Evolutionary conservation across 257 asterid species (phyloP), one percentile per base, ranked within the genome.

Genomic region (Ilex aquifolium): DNA sequence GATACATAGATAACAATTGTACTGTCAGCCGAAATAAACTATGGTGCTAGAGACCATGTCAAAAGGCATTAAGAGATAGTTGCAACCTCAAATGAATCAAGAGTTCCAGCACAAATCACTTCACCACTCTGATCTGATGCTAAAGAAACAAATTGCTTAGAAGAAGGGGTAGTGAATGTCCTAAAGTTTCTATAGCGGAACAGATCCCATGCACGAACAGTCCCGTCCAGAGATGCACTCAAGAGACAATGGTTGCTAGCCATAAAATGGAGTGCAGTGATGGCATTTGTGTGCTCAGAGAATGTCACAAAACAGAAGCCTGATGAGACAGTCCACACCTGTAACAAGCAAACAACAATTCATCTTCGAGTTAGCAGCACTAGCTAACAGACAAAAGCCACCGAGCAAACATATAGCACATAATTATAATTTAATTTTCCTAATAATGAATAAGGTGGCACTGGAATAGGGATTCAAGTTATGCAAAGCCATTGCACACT

Each of bases 201-300:
- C 72, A 90, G 80, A 81, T 93, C 97, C 96, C 96, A 93, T 27
- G 99, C 99, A 40, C 96, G 95, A 62, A 93, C 90, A 51, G 99
- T 93, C 73, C 99, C 99, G 79, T 93, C 99, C 68, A 93, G 79
- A 66, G 99, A 93, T 60, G 99, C 97, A 74, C 99, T 93, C 68
- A 93, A 77, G 65, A 93, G 96, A 74, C 92, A 80, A 66, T 92
- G 84, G 61, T 90, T 93, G 81, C 65, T 83, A 56, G 94, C 82
- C 94, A 83, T 85, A 83, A 93, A 93, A 80, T 85, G 94, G 64
- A 93, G 81, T 6, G 99, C 97, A 44, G 97, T 90, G 64, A 93
- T 90, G 72, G 95, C 91, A 77, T 93, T 84, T 44, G 91, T 85
- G 71, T 93, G 99, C 88, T 89, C 97, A 4, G 96, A 76, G 74